A percentile compares a stretch with the other conserved stretches of the same genome.
phyloP scores from a whole-genome alignment of 1,139 yeast species.

The Meyerozyma smithsonii region DNA sequence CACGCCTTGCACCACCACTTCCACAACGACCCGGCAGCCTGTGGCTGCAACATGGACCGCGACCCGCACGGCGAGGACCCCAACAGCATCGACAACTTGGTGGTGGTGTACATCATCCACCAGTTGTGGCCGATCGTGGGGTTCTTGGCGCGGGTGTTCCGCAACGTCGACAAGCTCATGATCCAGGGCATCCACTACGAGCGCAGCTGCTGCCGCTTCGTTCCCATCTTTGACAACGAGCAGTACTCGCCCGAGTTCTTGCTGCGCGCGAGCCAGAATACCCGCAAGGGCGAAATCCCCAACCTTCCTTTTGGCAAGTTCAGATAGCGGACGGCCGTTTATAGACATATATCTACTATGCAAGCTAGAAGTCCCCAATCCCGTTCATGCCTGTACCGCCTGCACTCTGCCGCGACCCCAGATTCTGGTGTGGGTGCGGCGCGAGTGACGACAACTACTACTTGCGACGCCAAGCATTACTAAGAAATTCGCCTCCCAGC shows the following conservation, averaged over 20 bases:
- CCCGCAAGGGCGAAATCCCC: neutral
- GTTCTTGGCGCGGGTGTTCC: conserved; percentile 23
- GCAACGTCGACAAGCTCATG: conserved; percentile 26
- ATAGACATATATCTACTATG: too few relatives aligned
- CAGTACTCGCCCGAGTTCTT: conserved; percentile 24
- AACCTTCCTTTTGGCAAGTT: conserved; percentile 10
- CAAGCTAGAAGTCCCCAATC: too few relatives aligned
- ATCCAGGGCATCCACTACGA: conserved; percentile 37
- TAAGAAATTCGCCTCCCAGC: too few relatives aligned
- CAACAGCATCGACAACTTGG: conserved; percentile 30
- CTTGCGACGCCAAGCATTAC: too few relatives aligned
- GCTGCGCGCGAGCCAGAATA: neutral
- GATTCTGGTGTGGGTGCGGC: neutral
- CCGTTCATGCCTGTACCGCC: too few relatives aligned
- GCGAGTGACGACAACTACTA: too few relatives aligned
- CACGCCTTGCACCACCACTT: conserved; percentile 33
- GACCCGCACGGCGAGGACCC: conserved; percentile 23
- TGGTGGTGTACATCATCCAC: conserved; percentile 33
- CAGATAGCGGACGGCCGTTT: conserved; percentile 1
- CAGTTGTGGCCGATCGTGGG: conserved; percentile 29
- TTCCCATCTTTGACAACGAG: conserved; percentile 25
- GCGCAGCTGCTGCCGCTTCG: conserved; percentile 11
- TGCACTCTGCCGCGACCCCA: neutral
- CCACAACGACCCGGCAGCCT: conserved; percentile 16
- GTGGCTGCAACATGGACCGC: conserved; percentile 20